Conservation (phyloP, 2,329 filamentous ascomycete genomes). For the Paraphaeosphaeria minitans region DNA sequence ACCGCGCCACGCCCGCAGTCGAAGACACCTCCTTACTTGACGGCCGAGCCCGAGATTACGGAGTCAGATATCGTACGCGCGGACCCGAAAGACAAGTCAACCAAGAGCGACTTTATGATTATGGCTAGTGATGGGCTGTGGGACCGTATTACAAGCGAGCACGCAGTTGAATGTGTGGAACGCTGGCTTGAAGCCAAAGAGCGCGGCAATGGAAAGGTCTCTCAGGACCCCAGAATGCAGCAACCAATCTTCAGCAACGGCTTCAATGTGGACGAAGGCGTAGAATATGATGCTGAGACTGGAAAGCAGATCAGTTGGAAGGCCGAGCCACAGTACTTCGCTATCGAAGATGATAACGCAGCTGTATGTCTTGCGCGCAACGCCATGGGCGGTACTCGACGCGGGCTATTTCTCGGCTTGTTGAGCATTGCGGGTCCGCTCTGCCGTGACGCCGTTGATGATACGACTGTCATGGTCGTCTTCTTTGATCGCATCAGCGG, state of each 20-base stretch:
- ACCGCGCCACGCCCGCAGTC: conserved; percentile 52
- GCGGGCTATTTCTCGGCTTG: conserved; percentile 48
- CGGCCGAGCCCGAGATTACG: conserved; percentile 68
- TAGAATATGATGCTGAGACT: conserved; percentile 38
- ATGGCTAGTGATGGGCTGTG: conserved; percentile 71
- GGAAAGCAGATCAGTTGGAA: conserved; percentile 49
- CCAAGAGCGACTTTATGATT: conserved; percentile 62
- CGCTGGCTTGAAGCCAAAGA: conserved; percentile 57
- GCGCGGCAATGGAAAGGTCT: conserved; percentile 27
- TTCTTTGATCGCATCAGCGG: conserved; percentile 54
- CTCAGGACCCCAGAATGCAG: conserved; percentile 21
- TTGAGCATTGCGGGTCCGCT: conserved; percentile 42
- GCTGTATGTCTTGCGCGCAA: conserved; percentile 60
- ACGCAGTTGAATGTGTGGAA: conserved; percentile 63
- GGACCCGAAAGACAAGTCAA: conserved; percentile 23
- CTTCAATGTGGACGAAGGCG: conserved; percentile 35
- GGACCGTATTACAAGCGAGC: conserved; percentile 62
- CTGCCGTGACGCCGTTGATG: conserved; percentile 53
- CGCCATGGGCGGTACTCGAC: conserved; percentile 56
- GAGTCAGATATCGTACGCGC: conserved; percentile 58
- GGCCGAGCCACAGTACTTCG: conserved; percentile 51
- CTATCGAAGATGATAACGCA: conserved; percentile 57
- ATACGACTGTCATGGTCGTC: conserved; percentile 59
- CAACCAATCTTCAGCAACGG: conserved; percentile 14
- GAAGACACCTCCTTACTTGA: conserved; percentile 69